A percentile compares a stretch with the other conserved stretches of the same genome.
phyloP scores from a whole-genome alignment of 164 flowering plant species.

The Vitis riparia region DNA sequence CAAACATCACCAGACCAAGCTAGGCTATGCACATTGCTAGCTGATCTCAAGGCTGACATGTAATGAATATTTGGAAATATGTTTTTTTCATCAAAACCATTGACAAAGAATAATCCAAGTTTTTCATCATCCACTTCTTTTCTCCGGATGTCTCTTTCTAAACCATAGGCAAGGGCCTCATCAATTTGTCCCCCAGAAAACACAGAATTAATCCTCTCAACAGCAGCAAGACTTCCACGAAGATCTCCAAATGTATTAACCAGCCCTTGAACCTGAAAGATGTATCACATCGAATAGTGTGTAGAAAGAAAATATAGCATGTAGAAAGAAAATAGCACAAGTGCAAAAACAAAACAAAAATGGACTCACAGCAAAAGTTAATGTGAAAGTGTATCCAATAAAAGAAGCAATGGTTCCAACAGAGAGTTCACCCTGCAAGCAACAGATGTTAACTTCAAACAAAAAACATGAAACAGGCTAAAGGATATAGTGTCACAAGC shows the following conservation, averaged over 20 bases:
- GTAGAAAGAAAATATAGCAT: conserved; percentile 9
- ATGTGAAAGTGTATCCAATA: conserved; percentile 94
- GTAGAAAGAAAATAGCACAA: conserved; percentile 3
- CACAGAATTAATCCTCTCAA: conserved; percentile 86
- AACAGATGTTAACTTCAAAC: not conserved
- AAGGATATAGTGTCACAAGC: not conserved
- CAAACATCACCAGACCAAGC: conserved; percentile 83
- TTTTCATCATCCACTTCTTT: conserved; percentile 43
- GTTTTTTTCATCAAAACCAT: conserved; percentile 34
- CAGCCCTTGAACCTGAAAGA: conserved; percentile 88
- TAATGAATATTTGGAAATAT: conserved; percentile 34
- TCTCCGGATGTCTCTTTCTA: conserved; percentile 68
- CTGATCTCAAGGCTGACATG: conserved; percentile 66
- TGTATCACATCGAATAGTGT: conserved; percentile 10
- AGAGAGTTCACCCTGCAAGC: conserved; percentile 84
- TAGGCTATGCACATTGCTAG: conserved; percentile 46
- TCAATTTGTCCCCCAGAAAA: conserved; percentile 76
- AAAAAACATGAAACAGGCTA: not conserved
- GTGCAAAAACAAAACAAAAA: not conserved
- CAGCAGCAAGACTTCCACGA: conserved; percentile 85
- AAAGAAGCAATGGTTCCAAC: conserved; percentile 90
- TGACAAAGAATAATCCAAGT: conserved; percentile 41
- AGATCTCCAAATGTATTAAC: conserved; percentile 97
- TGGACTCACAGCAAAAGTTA: conserved; percentile 93
- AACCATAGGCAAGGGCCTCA: conserved; percentile 83